Base-by-base conservation (phyloP, 257 asterid genomes). In the Hygrophila difformis region DNA sequence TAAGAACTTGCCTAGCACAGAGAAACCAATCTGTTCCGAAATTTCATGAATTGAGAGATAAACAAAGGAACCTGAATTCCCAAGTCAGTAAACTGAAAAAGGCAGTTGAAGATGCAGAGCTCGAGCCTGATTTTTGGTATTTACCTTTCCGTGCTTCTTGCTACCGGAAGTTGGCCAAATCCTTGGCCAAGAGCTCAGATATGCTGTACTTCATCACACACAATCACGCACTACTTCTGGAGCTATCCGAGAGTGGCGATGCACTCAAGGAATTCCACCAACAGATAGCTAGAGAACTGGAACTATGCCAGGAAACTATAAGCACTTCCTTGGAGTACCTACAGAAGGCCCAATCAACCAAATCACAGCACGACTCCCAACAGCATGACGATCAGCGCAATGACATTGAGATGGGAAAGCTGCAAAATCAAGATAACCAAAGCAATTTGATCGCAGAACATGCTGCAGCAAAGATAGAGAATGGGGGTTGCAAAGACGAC, bases 61-160 rank as follows among this genome's bases (percentile, higher is more conserved):
- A 59, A 44, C 71, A 63, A 28, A 65, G 28, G 28, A 42, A 37
- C n/a, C 59, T 74, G 15, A 52, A 39, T 39, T 47, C 55, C 42
- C 68, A 53, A 1, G 52, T 79, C 48, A n/a, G 23, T 22, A 68
- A 66, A 31, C 67, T 82, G 15, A 49, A 56, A 17, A 71, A 55
- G 37, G 47, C 50, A 29, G 62, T 55, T 9, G 49, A 51, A 45
- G 81, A 78, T 23, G 81, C 93, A 39, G 81, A 66, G 50, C 24
- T 59, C 59, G 93, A 78, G 56, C 93, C 89, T 0, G 60, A 60
- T 48, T 78, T 78, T 66, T 82, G 85, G 83, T 78, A 67, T 52
- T 49, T 68, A n/a, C 81, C 93, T 22, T 84, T 78, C 39, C 72
- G 63, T 8, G 31, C 52, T 18, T 44, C 73, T 31, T 59, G 62